A percentile compares a stretch with the other conserved stretches of the same genome.
phyloP scores from a whole-genome alignment of 2,329 filamentous ascomycete species.

The Ceratocystis ficicola region DNA sequence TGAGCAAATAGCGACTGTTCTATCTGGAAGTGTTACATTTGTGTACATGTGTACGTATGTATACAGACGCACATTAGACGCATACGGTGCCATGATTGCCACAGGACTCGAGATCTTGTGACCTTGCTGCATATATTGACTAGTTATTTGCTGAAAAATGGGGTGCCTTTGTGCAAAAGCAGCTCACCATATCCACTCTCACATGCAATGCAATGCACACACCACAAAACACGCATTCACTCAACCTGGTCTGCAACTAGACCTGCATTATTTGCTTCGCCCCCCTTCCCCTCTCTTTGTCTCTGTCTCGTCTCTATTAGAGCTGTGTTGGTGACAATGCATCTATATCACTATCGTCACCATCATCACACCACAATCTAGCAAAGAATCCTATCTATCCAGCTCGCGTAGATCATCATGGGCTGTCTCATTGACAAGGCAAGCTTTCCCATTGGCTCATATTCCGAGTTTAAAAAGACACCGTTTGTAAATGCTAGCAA shows the following conservation, averaged over 20 bases:
- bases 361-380: constrained; percentile 7
- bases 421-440: neutral
- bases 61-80: neutral
- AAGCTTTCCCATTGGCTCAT: neutral
- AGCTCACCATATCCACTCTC: neutral
- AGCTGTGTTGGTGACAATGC: neutral
- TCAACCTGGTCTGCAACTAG: neutral
- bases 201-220: neutral
- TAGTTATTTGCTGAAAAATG: neutral
- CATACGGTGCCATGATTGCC: neutral
- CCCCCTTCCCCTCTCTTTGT: neutral
- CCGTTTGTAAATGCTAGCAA: neutral
- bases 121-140: neutral
- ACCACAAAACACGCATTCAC: neutral
- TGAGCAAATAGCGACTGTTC: neutral
- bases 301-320: too few relatives aligned
- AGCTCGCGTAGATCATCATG: neutral
- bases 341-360: constrained; percentile 1
- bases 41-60: neutral
- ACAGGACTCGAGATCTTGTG: neutral
- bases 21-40: neutral
- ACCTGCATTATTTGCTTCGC: neutral
- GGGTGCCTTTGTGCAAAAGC: neutral
- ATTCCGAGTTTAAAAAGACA: neutral
- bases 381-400: neutral